phyloP scores from a whole-genome alignment of 306 rosid species.

The Sicyos edulis region DNA sequence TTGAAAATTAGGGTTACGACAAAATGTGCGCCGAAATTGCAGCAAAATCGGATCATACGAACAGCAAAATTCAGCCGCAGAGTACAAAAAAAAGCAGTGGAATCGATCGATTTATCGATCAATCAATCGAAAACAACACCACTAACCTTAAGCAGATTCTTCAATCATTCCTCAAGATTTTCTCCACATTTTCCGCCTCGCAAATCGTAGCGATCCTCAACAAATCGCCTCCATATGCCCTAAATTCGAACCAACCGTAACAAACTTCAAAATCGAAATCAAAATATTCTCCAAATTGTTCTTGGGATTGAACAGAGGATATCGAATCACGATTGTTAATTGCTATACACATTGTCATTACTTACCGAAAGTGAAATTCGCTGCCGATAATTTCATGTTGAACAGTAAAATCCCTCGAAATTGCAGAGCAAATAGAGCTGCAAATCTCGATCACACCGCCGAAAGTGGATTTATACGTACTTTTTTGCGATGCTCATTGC shows the following conservation, averaged over 20 bases:
- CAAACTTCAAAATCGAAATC: not conserved
- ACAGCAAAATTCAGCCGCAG: not conserved
- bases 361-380: not conserved
- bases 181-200: conserved; percentile 1
- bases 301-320: not conserved
- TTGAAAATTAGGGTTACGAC: conserved; percentile 10
- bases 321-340: not conserved
- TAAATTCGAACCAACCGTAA: not conserved
- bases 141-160: not conserved
- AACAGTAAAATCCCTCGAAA: not conserved
- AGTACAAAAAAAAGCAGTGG: not conserved
- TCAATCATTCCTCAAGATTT: not conserved
- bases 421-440: not conserved
- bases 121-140: not conserved
- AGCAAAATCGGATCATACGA: not conserved
- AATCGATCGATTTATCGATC: no score
- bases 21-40: not conserved
- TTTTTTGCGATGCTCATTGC: not conserved
- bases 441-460: not conserved
- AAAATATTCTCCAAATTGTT: not conserved
- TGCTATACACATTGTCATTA: not conserved
- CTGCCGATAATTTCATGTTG: not conserved
- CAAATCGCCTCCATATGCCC: conserved; percentile 11
- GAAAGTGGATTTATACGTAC: not conserved
- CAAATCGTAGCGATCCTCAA: not conserved